Evolutionary conservation across 129 eudicot genomes (phyloP).

Genomic region (Tanacetum coccineum): DNA sequence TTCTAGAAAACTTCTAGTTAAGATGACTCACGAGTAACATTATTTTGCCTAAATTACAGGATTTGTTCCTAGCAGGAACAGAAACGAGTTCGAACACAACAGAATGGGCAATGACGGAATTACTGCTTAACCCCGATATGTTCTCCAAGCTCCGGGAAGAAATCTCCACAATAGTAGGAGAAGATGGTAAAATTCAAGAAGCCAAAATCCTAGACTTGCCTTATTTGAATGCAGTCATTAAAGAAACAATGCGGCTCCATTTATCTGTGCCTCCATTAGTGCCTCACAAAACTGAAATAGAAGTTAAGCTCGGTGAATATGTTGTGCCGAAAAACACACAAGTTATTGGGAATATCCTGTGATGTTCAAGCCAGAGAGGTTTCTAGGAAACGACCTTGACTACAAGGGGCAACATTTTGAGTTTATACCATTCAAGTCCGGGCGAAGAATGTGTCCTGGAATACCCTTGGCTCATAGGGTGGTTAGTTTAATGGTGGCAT

Average conservation of each 20-base stretch:
- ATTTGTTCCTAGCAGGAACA: constrained; percentile 39
- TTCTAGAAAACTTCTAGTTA: no score
- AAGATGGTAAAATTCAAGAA: constrained; percentile 29
- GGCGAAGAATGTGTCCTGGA: no score
- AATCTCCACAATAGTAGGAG: constrained; percentile 10
- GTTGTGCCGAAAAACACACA: no score
- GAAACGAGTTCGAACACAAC: constrained; percentile 35
- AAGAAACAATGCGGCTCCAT: no score
- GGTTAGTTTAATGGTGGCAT: constrained; percentile 10
- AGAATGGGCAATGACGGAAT: constrained; percentile 43
- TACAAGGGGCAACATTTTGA: no score
- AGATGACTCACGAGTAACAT: background rate
- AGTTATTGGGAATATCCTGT: no score
- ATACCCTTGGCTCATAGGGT: no score
- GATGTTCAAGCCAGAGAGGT: constrained; percentile 33
- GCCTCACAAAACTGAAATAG: constrained; percentile 30
- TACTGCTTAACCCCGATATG: constrained; percentile 25
- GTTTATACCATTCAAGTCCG: no score
- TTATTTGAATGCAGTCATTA: constrained; percentile 15
- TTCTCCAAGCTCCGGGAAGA: background rate
- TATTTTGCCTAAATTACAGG: constrained; percentile 21
- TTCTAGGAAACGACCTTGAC: background rate
- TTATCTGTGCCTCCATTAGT: background rate
- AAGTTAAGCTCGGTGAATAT: constrained; percentile 22
- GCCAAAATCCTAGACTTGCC: constrained; percentile 27